These are phyloP conservation scores for Phalaenopsis hybrid DNA, from an alignment of 116 monocot species.

Conservation along the genomic window DNA sequence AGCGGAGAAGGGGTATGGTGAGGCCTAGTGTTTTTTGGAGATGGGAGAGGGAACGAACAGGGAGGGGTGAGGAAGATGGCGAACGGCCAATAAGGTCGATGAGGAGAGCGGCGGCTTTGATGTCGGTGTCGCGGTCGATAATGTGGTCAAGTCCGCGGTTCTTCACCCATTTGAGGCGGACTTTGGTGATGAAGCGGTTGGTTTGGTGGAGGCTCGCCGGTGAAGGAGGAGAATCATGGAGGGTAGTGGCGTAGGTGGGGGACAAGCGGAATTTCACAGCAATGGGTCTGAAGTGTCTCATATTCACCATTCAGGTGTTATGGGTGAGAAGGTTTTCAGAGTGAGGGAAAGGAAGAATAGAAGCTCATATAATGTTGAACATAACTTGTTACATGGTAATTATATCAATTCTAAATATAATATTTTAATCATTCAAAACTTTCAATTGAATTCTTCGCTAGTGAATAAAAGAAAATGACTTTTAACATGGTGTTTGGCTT, in stretches of 20 bases:
- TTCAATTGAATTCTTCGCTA: no score
- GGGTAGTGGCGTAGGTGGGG: neutral
- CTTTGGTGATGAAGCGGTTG: conserved; percentile 24
- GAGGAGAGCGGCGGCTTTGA: conserved; percentile 60
- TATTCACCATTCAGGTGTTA: neutral
- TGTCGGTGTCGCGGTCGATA: conserved; percentile 72
- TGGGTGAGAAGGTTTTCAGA: neutral
- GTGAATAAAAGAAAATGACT: no score
- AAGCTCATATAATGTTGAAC: neutral
- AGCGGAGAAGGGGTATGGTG: conserved; percentile 82
- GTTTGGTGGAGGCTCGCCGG: neutral
- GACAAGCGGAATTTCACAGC: neutral
- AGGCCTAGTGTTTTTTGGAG: conserved; percentile 63
- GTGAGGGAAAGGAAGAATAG: neutral
- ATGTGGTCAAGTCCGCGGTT: conserved; percentile 77
- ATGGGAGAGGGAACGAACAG: conserved; percentile 48
- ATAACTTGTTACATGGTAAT: no score
- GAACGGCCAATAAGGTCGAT: conserved; percentile 48
- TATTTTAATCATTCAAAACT: no score
- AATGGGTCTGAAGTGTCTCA: neutral
- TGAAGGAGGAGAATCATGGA: neutral
- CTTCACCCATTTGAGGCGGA: conserved; percentile 80
- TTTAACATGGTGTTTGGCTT: no score
- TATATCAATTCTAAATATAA: no score
- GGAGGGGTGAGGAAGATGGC: conserved; percentile 19